Evolutionary conservation across 768 basidiomycete genomes (phyloP), one percentile per base, ranked within the genome.

Genomic region (Boletus huronensis): DNA sequence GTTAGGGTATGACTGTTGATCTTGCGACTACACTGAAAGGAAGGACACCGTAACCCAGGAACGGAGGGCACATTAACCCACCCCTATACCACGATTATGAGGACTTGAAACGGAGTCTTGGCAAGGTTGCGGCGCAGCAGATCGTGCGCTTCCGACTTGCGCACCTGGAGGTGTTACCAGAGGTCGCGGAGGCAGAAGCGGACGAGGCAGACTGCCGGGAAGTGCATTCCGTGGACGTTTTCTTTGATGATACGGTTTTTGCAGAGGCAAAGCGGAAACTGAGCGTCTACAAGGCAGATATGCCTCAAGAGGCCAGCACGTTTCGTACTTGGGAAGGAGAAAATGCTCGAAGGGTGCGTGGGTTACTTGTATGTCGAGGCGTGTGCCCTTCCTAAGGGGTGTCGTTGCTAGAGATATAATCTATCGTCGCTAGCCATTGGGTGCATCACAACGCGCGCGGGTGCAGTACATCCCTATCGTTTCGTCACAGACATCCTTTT

Each of bases 381-480:
- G 34, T 39, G 29, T 38, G 31, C 23, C 10, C 21, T 21, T 35
- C 25, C 29, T 43, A 41, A 61, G 6, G 5, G 41, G 17, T 16
- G 13, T 43, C 16, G n/a, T 35, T 25, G 8, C 53, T 29, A 88
- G 87, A 73, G 69, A 52, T 75, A 80, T 28, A 75, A 78, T 60
- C 68, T 88, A 5, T 74, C 80, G 0, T 63, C 69, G 4, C 61
- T 72, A 0, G 74, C 74, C 2, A 64, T 74, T 1, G 87, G 85
- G 0, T 80, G 78, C 53, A 74, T 88, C 40, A 64, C 72, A 13
- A 81, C 78, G 25, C 68, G 68, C 0, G 87, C 81, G 2, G 87
- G 84, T 1, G 82, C 87, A 0, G 69, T 85, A 28, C 85, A 89
- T 54, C 84, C 87, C 0, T 90, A 90, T 65, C 81, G 84, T 19